A percentile compares a stretch with the other conserved stretches of the same genome.
phyloP scores from a whole-genome alignment of 2,329 filamentous ascomycete genomes.

The Leptosphaerulina australis region DNA sequence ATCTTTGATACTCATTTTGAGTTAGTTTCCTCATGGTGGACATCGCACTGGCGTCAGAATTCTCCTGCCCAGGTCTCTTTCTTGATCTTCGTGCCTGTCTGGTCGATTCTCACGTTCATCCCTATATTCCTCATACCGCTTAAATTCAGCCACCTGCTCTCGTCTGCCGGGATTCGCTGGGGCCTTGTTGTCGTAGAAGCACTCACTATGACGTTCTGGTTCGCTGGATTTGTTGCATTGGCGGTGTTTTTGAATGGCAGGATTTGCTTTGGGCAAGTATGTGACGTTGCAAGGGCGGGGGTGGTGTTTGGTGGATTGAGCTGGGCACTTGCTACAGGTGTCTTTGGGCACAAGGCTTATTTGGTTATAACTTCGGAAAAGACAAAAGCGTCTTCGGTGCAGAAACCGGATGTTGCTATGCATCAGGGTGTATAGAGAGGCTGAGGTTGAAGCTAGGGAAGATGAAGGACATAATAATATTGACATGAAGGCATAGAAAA shows the following conservation, averaged over 20 bases:
- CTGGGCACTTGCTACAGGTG: conserved; percentile 59
- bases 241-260: conserved; percentile 68
- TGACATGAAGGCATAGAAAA: background rate
- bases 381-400: conserved; percentile 22
- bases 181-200: conserved; percentile 69
- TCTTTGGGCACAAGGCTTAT: conserved; percentile 24
- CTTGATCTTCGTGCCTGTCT: conserved; percentile 78
- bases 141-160: conserved; percentile 53
- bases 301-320: conserved; percentile 71
- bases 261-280: conserved; percentile 61
- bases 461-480: background rate
- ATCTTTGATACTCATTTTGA: conserved; percentile 19
- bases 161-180: conserved; percentile 62
- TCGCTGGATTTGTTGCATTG: conserved; percentile 80
- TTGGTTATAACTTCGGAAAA: conserved; percentile 43
- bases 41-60: conserved; percentile 57
- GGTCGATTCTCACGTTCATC: conserved; percentile 69
- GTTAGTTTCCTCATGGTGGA: conserved; percentile 63
- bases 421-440: conserved; percentile 48
- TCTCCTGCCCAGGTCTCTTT: conserved; percentile 71
- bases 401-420: conserved; percentile 45
- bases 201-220: conserved; percentile 86
- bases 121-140: conserved; percentile 73
- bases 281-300: conserved; percentile 66
- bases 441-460: background rate